These are phyloP conservation scores for Punctularia strigosozonata DNA, from an alignment of 768 basidiomycete genomes.

Conservation along the genomic window DNA sequence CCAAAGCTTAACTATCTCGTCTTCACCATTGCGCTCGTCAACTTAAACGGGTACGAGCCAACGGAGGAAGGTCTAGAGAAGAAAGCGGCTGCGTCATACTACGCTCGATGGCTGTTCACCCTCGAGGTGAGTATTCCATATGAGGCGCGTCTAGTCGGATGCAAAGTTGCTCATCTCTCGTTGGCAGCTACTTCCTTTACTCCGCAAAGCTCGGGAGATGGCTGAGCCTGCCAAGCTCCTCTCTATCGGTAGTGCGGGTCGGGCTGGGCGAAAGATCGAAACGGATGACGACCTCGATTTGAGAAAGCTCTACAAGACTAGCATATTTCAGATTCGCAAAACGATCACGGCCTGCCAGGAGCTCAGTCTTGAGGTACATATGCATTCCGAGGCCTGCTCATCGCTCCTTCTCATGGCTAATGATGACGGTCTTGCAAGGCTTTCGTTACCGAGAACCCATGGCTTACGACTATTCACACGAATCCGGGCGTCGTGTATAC, in stretches of 20 bases:
- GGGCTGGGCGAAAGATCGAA: slow-evolving; percentile 25
- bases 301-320: slow-evolving; percentile 36
- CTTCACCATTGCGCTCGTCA: slow-evolving; percentile 30
- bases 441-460: slow-evolving; percentile 27
- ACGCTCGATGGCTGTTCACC: slow-evolving; percentile 38
- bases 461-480: slow-evolving; percentile 30
- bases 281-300: slow-evolving; percentile 44
- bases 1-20: slow-evolving; percentile 43
- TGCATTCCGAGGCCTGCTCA: neutral
- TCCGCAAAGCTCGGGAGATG: slow-evolving; percentile 29
- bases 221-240: slow-evolving; percentile 41
- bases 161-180: no score
- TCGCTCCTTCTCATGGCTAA: neutral
- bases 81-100: slow-evolving; percentile 37
- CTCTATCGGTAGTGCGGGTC: slow-evolving; percentile 28
- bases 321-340: slow-evolving; percentile 19
- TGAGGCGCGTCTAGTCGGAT: no score
- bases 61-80: slow-evolving; percentile 34
- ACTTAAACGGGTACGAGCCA: slow-evolving; percentile 25
- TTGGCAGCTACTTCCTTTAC: slow-evolving; percentile 29
- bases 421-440: slow-evolving; percentile 11
- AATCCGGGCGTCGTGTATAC: slow-evolving; percentile 28
- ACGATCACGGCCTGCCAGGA: slow-evolving; percentile 36
- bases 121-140: no score
- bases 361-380: slow-evolving; percentile 36